A percentile compares a stretch with the other conserved stretches of the same genome.
Conservation (phyloP, 331 rosid species). For the Stylosanthes scabra region DNA sequence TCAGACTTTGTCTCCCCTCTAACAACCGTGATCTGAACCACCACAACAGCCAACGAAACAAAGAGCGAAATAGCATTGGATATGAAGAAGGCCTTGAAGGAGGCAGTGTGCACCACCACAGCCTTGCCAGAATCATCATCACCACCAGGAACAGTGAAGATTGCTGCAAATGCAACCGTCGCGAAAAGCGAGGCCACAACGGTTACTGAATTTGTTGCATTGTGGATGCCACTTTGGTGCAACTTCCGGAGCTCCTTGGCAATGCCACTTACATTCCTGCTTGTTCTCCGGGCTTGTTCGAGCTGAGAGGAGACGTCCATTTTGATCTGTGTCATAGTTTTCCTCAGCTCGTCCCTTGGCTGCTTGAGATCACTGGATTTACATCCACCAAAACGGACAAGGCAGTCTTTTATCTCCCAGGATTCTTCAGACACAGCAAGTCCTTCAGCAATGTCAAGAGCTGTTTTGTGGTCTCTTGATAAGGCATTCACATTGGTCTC, state of each 20-base stretch:
- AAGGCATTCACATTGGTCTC: constrained; percentile 80
- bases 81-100: constrained; percentile 76
- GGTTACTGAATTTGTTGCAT: constrained; percentile 86
- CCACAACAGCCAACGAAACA: constrained; percentile 79
- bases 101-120: constrained; percentile 44
- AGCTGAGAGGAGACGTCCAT: constrained; percentile 81
- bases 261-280: constrained; percentile 70
- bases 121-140: constrained; percentile 58
- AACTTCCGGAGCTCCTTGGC: constrained; percentile 76
- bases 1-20: constrained; percentile 83
- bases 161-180: constrained; percentile 85
- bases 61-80: constrained; percentile 76
- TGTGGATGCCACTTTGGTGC: constrained; percentile 80
- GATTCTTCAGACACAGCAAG: constrained; percentile 75
- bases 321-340: constrained; percentile 76
- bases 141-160: constrained; percentile 90
- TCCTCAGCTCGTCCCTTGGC: constrained; percentile 85
- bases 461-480: constrained; percentile 81
- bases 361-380: constrained; percentile 86
- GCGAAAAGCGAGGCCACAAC: constrained; percentile 91
- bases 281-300: constrained; percentile 85
- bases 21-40: constrained; percentile 88
- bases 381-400: constrained; percentile 64
- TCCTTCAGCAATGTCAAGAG: constrained; percentile 86
- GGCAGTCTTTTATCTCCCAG: constrained; percentile 61